Base-by-base conservation (phyloP, 225 moss, liverwort and hornwort species). In the Anthoceros angustus region DNA sequence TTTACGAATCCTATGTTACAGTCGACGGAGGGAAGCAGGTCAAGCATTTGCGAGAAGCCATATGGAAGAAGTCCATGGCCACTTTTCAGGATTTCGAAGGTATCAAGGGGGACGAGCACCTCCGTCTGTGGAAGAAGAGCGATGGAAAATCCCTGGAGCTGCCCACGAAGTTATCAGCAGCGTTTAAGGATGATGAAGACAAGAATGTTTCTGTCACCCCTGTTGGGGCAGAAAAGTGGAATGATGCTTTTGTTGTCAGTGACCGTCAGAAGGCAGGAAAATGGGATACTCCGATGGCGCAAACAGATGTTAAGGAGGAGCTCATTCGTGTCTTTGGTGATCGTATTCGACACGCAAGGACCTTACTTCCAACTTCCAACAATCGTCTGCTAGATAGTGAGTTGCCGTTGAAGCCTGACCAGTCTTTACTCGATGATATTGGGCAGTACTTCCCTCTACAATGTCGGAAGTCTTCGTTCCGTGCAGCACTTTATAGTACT, bases 61-160 rank as follows among this genome's bases (percentile, higher is more conserved):
- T 50, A 50, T 50, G 49, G 49, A 20, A 50, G 49, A 20, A 50
- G 49, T 50, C 49, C 49, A 50, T 14, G 49, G 49, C 49, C 49
- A 8, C 15, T 5, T 50, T 50, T 50, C 49, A 50, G 49, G 14
- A 50, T 50, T 50, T 50, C 49, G 49, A 50, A 50, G 49, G 10
- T 50, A 16, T 50, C 20, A 50, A 50, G 49, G 10, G 49, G 9
- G 43, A 43, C 8, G 43, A 43, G n/a, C n/a, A n/a, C n/a, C n/a
- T n/a, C n/a, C n/a, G n/a, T n/a, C n/a, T n/a, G n/a, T n/a, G n/a
- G n/a, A n/a, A n/a, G n/a, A n/a, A n/a, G n/a, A n/a, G n/a, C n/a
- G n/a, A n/a, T n/a, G n/a, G n/a, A n/a, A n/a, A n/a, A n/a, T n/a
- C n/a, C n/a, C n/a, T n/a, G n/a, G n/a, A n/a, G n/a, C n/a, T n/a